Conservation (phyloP, 805 yeast species). For the Yamadazyma akitaensis region DNA sequence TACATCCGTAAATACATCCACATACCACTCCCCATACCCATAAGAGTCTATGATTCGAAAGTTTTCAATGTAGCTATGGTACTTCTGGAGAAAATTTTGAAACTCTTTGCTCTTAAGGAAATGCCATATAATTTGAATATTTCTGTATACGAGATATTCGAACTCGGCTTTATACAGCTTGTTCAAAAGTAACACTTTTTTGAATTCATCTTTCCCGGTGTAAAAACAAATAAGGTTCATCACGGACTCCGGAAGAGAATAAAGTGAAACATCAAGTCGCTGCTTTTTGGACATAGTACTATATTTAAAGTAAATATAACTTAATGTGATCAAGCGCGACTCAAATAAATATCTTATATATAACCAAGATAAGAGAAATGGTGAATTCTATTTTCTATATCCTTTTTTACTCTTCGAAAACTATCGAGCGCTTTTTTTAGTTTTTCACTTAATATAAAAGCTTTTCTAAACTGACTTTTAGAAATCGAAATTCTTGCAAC, state of each 20-base stretch:
- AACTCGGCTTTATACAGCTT: slow-evolving; percentile 18
- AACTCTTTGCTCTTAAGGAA: slow-evolving; percentile 7
- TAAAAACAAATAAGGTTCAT: slow-evolving; percentile 5
- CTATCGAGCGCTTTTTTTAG: not conserved
- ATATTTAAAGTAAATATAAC: not conserved
- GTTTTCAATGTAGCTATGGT: slow-evolving; percentile 16
- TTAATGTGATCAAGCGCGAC: not conserved
- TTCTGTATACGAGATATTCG: slow-evolving; percentile 17
- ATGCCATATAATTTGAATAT: slow-evolving; percentile 19
- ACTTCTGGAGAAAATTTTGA: slow-evolving; percentile 9
- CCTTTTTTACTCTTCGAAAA: not conserved
- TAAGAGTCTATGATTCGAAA: slow-evolving; percentile 29
- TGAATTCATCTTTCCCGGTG: slow-evolving; percentile 2
- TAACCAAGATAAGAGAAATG: not conserved
- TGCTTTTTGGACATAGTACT: slow-evolving; percentile 2
- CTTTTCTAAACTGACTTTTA: too few relatives aligned
- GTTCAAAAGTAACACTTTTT: slow-evolving; percentile 6
- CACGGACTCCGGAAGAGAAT: slow-evolving; percentile 12
- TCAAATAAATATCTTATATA: not conserved
- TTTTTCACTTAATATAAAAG: not conserved
- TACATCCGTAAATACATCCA: slow-evolving; percentile 23
- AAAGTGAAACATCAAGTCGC: not conserved
- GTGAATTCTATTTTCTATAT: not conserved
- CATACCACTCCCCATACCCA: slow-evolving; percentile 37
- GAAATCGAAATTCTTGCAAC: not conserved